phyloP scores from a whole-genome alignment of 495 filamentous ascomycete species.

The Venustampulla echinocandica region DNA sequence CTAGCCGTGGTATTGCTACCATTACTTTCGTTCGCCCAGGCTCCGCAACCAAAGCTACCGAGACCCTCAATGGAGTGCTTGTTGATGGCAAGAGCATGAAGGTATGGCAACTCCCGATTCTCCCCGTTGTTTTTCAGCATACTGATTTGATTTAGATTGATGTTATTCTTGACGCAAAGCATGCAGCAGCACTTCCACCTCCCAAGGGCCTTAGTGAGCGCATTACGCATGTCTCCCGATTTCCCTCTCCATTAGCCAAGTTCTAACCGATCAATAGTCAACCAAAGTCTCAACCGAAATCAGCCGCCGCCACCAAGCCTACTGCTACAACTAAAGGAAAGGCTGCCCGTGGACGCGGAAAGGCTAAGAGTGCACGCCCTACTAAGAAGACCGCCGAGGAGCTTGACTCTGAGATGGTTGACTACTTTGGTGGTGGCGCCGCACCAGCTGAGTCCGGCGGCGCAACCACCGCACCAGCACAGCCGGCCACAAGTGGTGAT shows the following conservation, averaged over 20 bases:
- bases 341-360: slow-evolving; percentile 38
- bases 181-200: slow-evolving; percentile 54
- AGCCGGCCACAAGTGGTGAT: slow-evolving; percentile 28
- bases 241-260: background rate
- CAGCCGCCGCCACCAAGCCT: slow-evolving; percentile 60
- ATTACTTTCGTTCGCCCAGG: slow-evolving; percentile 69
- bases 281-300: slow-evolving; percentile 75
- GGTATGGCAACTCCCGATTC: slow-evolving; percentile 38
- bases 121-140: background rate
- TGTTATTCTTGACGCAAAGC: slow-evolving; percentile 70
- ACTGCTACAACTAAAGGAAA: slow-evolving; percentile 33
- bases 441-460: slow-evolving; percentile 23
- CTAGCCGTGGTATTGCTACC: slow-evolving; percentile 72
- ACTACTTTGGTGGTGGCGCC: slow-evolving; percentile 56
- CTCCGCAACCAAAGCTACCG: slow-evolving; percentile 71
- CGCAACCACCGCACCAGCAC: slow-evolving; percentile 20
- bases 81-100: slow-evolving; percentile 89
- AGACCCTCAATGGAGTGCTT: slow-evolving; percentile 73
- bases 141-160: slow-evolving; percentile 58
- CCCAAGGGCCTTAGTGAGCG: slow-evolving; percentile 78
- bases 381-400: slow-evolving; percentile 93
- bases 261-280: slow-evolving; percentile 33
- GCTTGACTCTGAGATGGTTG: slow-evolving; percentile 90
- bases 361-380: slow-evolving; percentile 49
- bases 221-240: slow-evolving; percentile 50